phyloP scores from a whole-genome alignment of 1,284 basidiomycete genomes.

The Ganoderma sinense region DNA sequence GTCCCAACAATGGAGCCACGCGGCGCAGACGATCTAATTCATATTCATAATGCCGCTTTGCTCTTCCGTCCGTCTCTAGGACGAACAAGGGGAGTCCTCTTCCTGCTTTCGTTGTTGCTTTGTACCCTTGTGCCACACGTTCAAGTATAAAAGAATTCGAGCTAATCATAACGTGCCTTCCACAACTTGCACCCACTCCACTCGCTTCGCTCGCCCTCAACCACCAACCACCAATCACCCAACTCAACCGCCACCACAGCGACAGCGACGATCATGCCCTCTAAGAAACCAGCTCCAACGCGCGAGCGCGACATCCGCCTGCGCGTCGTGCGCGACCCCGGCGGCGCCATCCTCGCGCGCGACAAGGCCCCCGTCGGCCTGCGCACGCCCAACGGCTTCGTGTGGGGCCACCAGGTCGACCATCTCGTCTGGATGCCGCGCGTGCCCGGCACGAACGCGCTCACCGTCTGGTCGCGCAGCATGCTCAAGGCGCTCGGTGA shows the following conservation, averaged over 20 bases:
- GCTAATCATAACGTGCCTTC: neutral
- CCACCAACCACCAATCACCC: neutral
- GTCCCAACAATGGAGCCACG: neutral
- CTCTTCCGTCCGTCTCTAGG: no score
- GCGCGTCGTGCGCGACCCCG: constrained; percentile 36
- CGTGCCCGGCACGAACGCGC: constrained; percentile 35
- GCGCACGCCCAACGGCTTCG: constrained; percentile 40
- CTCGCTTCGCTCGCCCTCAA: neutral
- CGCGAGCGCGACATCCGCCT: constrained; percentile 18
- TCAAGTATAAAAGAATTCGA: neutral
- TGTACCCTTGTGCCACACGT: neutral
- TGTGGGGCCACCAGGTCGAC: constrained; percentile 43
- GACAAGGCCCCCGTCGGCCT: constrained; percentile 36
- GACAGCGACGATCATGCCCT: neutral
- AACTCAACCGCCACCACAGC: neutral
- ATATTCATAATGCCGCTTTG: no score
- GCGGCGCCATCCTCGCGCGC: constrained; percentile 34
- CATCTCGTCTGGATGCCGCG: constrained; percentile 36
- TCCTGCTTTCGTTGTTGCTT: neutral
- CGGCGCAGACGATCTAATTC: no score
- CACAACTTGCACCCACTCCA: neutral
- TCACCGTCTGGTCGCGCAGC: constrained; percentile 44
- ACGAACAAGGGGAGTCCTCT: neutral
- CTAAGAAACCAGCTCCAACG: neutral
- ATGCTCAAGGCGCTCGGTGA: constrained; percentile 43